A percentile compares a stretch with the other conserved stretches of the same genome.
Evolutionary conservation across 148 eudicot genomes (phyloP).

Genomic region (Drosera capensis): DNA sequence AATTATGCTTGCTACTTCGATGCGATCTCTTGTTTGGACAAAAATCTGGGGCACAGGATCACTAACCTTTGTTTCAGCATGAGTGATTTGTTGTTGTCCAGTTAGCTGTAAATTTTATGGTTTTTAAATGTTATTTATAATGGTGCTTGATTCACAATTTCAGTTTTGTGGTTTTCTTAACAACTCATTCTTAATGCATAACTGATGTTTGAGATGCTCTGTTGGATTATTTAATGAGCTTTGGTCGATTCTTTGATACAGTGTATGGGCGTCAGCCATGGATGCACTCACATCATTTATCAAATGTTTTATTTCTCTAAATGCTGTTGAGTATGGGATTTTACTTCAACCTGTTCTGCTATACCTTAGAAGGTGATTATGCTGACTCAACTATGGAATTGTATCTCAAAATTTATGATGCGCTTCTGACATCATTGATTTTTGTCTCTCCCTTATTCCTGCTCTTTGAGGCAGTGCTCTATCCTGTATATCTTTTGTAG

Average conservation of each 20-base stretch:
- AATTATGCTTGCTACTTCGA: too few species aligned
- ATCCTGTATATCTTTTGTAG: slow-evolving; percentile 38
- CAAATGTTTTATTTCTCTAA: slow-evolving; percentile 63
- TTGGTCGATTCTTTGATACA: slow-evolving; percentile 24
- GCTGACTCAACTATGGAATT: background rate
- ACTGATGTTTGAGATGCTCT: too few species aligned
- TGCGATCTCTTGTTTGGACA: too few species aligned
- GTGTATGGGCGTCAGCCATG: slow-evolving; percentile 79
- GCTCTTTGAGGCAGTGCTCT: slow-evolving; percentile 50
- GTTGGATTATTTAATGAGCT: too few species aligned
- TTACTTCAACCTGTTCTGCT: slow-evolving; percentile 90
- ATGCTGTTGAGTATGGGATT: slow-evolving; percentile 48
- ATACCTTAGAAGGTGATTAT: slow-evolving; percentile 62
- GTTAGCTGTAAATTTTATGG: too few species aligned
- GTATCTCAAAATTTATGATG: slow-evolving; percentile 1
- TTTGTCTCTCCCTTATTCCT: background rate
- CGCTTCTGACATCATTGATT: slow-evolving; percentile 2
- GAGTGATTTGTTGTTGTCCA: too few species aligned
- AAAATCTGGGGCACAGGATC: too few species aligned
- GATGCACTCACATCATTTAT: slow-evolving; percentile 86
- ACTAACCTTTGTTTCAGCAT: too few species aligned
- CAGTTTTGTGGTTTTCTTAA: background rate
- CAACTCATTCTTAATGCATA: too few species aligned
- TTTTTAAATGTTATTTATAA: background rate
- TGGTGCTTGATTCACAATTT: background rate